Evolutionary conservation across 495 filamentous ascomycete genomes (phyloP), one percentile per base, ranked within the genome.

Genomic region (Daldinia childiae): DNA sequence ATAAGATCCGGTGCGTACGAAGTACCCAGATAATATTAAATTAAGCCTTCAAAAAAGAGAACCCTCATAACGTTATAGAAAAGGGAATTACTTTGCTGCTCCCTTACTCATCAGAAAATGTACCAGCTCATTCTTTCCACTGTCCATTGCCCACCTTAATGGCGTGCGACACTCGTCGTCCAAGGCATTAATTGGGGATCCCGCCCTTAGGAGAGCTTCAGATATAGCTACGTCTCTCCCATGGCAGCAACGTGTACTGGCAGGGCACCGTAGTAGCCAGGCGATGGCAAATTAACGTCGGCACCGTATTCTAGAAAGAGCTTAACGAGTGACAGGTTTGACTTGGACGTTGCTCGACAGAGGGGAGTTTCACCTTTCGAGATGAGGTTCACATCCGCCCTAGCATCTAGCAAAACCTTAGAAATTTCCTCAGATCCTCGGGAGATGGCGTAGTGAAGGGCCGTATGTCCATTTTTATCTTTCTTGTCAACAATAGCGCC

Each of bases 161-260:
- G 79, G 70, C 9, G 79, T 80, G 30, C 76, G 70, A 4, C 74
- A 68, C 29, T 77, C 73, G 15, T 62, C 51, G 39, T 82, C 79
- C 12, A 72, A 36, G 6, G 68, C 69, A 32, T 81, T 77, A 24
- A 79, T 69, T 6, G 78, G 75, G 1, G 74, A 78, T 12, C 78
- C 78, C 11, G 74, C 75, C 51, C 74, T 67, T 7, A 82, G 68
- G 11, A 82, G 56, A 14, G 73, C 74, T 14, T 69, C 60, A 11
- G 79, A 39, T 19, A 82, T 78, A 21, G 50, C 57, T 39, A 64
- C 14, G 12, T 73, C 57, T 4, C 43, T 69, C n/a, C 70, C 65
- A 72, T 73, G 6, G 61, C 65, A 19, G 65, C 70, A 45, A 73
- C 50, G 51, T 69, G 65, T 9, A 73, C 54, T 12, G 70, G 64